These are phyloP conservation scores for Prunus armeniaca DNA, from an alignment of 306 rosid species.

Conservation along the genomic window DNA sequence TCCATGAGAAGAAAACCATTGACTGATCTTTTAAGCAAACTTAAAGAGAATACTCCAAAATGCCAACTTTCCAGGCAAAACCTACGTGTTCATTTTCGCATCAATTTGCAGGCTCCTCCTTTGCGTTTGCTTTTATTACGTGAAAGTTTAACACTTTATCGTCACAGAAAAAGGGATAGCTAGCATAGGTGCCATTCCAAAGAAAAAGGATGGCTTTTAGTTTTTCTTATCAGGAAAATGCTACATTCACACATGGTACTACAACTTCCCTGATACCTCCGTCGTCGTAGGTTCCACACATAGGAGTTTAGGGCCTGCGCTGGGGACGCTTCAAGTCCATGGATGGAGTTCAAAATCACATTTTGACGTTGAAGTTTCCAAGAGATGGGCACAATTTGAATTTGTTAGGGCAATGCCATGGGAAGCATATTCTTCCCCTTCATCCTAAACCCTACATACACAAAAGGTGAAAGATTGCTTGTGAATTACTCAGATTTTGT, in stretches of 20 bases:
- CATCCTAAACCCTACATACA: background rate
- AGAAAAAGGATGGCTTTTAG: slow-evolving; percentile 13
- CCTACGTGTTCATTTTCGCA: slow-evolving; percentile 45
- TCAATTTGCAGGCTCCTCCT: slow-evolving; percentile 17
- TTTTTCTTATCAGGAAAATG: slow-evolving; percentile 1
- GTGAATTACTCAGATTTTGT: slow-evolving; percentile 5
- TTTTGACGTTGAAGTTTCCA: too few relatives aligned
- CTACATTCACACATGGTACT: background rate
- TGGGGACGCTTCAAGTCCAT: background rate
- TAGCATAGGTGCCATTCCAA: slow-evolving; percentile 30
- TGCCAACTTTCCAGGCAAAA: slow-evolving; percentile 55
- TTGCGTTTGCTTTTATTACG: slow-evolving; percentile 18
- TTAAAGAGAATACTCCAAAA: slow-evolving; percentile 21
- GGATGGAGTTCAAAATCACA: too few relatives aligned
- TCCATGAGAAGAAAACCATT: slow-evolving; percentile 18
- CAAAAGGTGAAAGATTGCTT: slow-evolving; percentile 5
- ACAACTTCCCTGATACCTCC: background rate
- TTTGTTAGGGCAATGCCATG: background rate
- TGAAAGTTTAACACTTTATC: slow-evolving; percentile 33
- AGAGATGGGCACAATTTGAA: too few relatives aligned
- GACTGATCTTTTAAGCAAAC: slow-evolving; percentile 36
- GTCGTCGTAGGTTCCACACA: background rate
- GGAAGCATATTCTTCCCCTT: background rate
- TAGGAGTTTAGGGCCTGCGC: background rate
- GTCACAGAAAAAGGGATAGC: slow-evolving; percentile 14